Evolutionary conservation across 2,329 filamentous ascomycete genomes (phyloP), one percentile per base, ranked within the genome.

Genomic region (Verticillium klebahnii): DNA sequence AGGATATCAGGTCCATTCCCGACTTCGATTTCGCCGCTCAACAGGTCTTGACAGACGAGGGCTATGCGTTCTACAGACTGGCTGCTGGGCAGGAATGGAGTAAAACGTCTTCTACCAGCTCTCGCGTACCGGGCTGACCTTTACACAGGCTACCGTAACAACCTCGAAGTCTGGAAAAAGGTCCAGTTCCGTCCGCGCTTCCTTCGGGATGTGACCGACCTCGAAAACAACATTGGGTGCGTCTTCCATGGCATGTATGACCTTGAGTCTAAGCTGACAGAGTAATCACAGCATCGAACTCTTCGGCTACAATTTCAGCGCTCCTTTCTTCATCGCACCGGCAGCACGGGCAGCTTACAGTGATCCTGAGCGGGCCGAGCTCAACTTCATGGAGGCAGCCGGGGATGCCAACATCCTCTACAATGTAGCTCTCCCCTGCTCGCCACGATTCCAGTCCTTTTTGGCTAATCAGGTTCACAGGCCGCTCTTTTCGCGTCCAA

Each of bases 11-110:
- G 0, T 76, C 74, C 12, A 71, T 82, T 14, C 78, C 78, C 8
- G 80, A 83, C 69, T 83, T 83, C 61, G 79, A 83, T 59, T 82
- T 73, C 70, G 78, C 77, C 3, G 80, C 80, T 19, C 74, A 77
- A 12, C 75, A 78, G 61, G 71, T 75, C 64, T 70, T 82, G 65
- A 74, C 74, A 59, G 68, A 67, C 32, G 72, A 75, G 25, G 67
- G 76, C 29, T 83, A 80, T 63, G 76, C 79, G 15, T 83, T 80
- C 71, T 82, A 82, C 71, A 77, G 80, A 79, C 77, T 61, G 80
- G 77, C n/a, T 29, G 29, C 29, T 29, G 29, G 29, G 78, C 80
- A 8, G 80, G 76, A 3, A 79, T 79, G 56, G 80, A 83, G 67
- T 83, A 61, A 73, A 4, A 5, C 4, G 4, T 29, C 4, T 6